Evolutionary conservation across 768 basidiomycete genomes (phyloP).

Genomic region (Suillus spraguei): DNA sequence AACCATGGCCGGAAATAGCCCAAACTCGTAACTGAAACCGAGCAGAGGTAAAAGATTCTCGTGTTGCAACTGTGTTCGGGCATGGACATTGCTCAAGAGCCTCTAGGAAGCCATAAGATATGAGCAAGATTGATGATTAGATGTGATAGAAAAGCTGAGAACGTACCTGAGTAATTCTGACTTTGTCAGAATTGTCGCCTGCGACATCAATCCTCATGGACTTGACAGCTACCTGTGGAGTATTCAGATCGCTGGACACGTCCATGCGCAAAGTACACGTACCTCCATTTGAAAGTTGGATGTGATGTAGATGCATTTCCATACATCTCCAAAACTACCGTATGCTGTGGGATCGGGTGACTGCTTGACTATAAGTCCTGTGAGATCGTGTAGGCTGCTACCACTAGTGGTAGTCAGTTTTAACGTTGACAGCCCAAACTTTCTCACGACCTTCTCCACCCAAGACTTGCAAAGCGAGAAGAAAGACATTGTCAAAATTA

Average conservation of each 20-base stretch:
- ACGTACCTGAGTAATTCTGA: conserved; percentile 8
- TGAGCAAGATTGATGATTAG: background rate
- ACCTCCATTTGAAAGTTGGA: background rate
- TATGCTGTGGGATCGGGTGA: conserved; percentile 3
- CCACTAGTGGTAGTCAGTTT: background rate
- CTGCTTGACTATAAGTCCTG: background rate
- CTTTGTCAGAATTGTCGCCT: conserved; percentile 5
- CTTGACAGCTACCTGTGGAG: conserved; percentile 14
- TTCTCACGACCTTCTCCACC: background rate
- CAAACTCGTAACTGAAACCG: conserved; percentile 33
- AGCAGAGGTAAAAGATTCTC: conserved; percentile 31
- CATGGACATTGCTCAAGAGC: conserved; percentile 20
- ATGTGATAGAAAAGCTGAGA: background rate
- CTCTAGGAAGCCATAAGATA: conserved; percentile 10
- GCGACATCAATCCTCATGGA: conserved; percentile 7
- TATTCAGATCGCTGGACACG: background rate
- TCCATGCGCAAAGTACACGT: background rate
- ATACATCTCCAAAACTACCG: conserved; percentile 15
- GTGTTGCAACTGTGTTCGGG: conserved; percentile 32
- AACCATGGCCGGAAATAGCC: conserved; percentile 34
- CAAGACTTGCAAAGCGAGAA: background rate
- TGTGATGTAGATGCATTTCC: conserved; percentile 10
- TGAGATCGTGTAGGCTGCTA: conserved; percentile 7
- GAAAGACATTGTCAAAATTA: too few relatives aligned
- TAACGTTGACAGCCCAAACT: background rate